These are phyloP conservation scores for Coemansia sp. DNA, from an alignment of 192 early-diverging fungal genomes.

Conservation along the genomic window DNA sequence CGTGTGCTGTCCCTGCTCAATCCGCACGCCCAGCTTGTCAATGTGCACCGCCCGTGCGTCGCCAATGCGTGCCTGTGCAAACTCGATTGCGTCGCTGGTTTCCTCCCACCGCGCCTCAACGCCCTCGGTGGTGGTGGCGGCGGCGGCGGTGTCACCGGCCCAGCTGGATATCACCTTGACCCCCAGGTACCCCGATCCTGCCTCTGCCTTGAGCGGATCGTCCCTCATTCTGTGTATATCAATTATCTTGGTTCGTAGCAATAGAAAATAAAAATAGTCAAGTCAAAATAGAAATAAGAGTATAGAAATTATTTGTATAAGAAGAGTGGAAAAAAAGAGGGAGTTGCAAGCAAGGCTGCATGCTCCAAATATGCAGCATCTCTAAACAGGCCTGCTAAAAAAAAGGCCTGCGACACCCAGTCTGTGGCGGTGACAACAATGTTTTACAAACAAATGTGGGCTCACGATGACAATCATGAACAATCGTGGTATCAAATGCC, in stretches of 20 bases:
- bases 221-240: neutral
- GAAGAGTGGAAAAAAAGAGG: no score
- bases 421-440: neutral
- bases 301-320: no score
- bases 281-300: neutral
- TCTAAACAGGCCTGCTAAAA: no score
- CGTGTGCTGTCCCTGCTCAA: conserved; percentile 31
- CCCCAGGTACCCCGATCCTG: neutral
- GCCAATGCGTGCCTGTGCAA: conserved; percentile 6
- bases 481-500: neutral
- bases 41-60: conserved; percentile 6
- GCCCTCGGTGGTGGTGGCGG: neutral
- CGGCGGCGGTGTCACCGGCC: neutral
- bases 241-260: neutral
- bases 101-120: conserved; percentile 10
- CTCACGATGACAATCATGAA: neutral
- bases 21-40: conserved; percentile 16
- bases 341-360: no score
- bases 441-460: neutral
- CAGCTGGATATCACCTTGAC: conserved; percentile 1
- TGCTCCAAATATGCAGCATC: neutral
- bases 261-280: neutral
- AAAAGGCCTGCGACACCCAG: no score
- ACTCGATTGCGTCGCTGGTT: conserved; percentile 1
- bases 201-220: neutral